Percentiles rank a stretch among this genome's conserved stretches.
Evolutionary conservation across 1,284 basidiomycete species (phyloP).

Genomic region (Athelia psychrophila): DNA sequence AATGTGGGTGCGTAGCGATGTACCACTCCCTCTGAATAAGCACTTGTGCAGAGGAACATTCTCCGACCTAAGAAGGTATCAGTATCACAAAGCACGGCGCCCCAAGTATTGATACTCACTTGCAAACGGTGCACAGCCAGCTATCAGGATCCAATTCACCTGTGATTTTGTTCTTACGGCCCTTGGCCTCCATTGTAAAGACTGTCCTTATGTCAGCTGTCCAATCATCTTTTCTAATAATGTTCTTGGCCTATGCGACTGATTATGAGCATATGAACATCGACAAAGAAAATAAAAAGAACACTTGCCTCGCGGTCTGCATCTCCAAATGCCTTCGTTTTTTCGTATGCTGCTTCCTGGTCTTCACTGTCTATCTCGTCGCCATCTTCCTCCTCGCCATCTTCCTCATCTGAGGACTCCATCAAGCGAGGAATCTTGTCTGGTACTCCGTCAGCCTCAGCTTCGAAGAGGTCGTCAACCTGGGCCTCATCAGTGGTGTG

Average conservation of each 20-base stretch:
- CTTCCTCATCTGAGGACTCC: not conserved
- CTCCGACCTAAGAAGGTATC: not conserved
- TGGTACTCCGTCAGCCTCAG: too few species aligned
- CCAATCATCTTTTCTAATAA: slow-evolving; percentile 5
- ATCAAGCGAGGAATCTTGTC: not conserved
- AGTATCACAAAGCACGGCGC: not conserved
- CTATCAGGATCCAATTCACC: slow-evolving; percentile 8
- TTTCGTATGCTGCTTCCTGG: not conserved
- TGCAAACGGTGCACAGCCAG: slow-evolving; percentile 10
- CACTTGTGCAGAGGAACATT: not conserved
- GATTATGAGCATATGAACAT: not conserved
- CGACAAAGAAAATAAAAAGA: not conserved
- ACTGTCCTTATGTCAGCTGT: slow-evolving; percentile 13
- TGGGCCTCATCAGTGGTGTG: too few species aligned
- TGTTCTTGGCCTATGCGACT: not conserved
- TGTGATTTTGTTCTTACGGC: not conserved
- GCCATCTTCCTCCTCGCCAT: not conserved
- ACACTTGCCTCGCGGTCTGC: not conserved
- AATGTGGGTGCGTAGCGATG: slow-evolving; percentile 8
- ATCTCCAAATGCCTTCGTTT: not conserved
- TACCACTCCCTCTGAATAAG: slow-evolving; percentile 8
- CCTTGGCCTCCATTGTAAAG: slow-evolving; percentile 7
- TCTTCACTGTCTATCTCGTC: too few species aligned
- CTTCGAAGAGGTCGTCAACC: too few species aligned
- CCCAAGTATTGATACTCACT: slow-evolving; percentile 7